Evolutionary conservation across 1,284 basidiomycete genomes (phyloP).

Genomic region (Amylostereum areolatum): DNA sequence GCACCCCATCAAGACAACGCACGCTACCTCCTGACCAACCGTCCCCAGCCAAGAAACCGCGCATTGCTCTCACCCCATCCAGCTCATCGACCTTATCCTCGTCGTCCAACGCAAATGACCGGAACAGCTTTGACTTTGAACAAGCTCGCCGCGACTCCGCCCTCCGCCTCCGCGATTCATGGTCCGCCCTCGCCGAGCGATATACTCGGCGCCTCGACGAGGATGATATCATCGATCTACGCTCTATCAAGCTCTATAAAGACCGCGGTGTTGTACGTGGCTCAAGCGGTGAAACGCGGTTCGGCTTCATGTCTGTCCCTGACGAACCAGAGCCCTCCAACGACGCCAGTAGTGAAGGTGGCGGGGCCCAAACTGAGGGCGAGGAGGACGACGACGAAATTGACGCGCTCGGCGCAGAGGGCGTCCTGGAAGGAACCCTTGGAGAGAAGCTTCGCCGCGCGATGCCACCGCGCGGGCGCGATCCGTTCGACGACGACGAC

Average conservation of each 20-base stretch:
- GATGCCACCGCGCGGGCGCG: constrained; percentile 27
- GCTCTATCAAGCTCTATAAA: constrained; percentile 49
- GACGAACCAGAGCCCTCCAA: constrained; percentile 15
- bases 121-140: constrained; percentile 33
- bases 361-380: constrained; percentile 22
- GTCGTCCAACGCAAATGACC: constrained; percentile 9
- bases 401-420: constrained; percentile 30
- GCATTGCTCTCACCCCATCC: constrained; percentile 26
- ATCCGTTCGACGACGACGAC: constrained; percentile 51
- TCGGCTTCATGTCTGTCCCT: constrained; percentile 39
- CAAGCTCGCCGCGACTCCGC: constrained; percentile 50
- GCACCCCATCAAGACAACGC: constrained; percentile 9
- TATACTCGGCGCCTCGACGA: constrained; percentile 62
- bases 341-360: constrained; percentile 22
- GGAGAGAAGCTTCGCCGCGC: constrained; percentile 19
- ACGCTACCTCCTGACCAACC: constrained; percentile 19
- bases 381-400: constrained; percentile 26
- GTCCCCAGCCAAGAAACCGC: constrained; percentile 32
- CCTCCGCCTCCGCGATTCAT: constrained; percentile 50
- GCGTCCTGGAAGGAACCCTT: constrained; percentile 23
- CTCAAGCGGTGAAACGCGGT: constrained; percentile 30
- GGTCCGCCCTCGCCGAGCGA: constrained; percentile 60
- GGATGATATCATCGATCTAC: constrained; percentile 70
- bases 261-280: constrained; percentile 61
- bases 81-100: constrained; percentile 18